Conservation (phyloP, 169 alveolate species). For the Sarcocystis neurona region DNA sequence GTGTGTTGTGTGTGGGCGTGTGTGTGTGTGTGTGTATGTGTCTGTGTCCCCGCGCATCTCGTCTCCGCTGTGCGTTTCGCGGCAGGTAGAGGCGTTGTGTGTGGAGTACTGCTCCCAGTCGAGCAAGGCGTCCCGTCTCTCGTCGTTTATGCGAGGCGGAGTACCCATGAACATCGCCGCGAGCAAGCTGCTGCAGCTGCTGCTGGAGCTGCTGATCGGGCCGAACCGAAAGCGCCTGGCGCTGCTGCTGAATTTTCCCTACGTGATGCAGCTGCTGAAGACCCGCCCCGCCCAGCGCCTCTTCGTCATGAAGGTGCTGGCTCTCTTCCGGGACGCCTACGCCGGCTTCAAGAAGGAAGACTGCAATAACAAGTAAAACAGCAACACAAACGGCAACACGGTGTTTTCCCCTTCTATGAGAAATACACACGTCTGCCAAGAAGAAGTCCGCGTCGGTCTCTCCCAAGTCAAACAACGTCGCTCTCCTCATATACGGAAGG, state of each 20-base stretch:
- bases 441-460: too few species aligned
- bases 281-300: neutral
- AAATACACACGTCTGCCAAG: too few species aligned
- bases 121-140: neutral
- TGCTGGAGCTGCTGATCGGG: conserved; percentile 31
- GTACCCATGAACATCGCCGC: neutral
- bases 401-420: too few species aligned
- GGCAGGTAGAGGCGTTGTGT: conserved; percentile 47
- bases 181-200: neutral
- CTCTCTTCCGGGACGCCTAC: neutral
- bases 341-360: neutral
- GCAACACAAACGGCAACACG: neutral
- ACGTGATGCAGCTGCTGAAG: conserved; percentile 1
- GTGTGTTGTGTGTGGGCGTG: neutral
- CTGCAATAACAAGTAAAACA: conserved; percentile 12
- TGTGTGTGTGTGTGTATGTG: neutral
- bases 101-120: conserved; percentile 30
- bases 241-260: conserved; percentile 23
- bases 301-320: neutral
- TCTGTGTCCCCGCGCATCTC: neutral
- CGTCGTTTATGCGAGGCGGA: neutral
- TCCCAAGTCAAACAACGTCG: too few species aligned
- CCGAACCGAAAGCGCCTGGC: conserved; percentile 36
- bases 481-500: too few species aligned
- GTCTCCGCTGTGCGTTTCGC: neutral